Conservation (phyloP, 768 basidiomycete genomes). For the Mycena floridula region DNA sequence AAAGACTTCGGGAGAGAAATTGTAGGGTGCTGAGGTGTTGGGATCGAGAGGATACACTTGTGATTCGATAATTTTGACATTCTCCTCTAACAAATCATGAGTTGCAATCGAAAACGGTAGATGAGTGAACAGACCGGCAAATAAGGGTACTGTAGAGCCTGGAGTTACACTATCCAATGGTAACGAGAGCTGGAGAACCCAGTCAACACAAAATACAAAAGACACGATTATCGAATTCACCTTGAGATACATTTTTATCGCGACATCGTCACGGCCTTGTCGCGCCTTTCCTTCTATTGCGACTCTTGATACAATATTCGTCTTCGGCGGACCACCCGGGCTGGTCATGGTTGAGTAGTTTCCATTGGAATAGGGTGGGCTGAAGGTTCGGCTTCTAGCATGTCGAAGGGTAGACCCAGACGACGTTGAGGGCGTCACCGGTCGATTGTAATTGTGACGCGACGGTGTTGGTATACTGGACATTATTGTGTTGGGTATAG, state of each 20-base stretch:
- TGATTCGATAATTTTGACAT: slow-evolving; percentile 65
- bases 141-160: slow-evolving; percentile 65
- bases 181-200: no score
- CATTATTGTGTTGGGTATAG: no score
- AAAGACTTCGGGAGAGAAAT: slow-evolving; percentile 57
- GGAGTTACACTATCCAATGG: slow-evolving; percentile 61
- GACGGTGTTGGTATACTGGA: slow-evolving; percentile 1
- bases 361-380: slow-evolving; percentile 22
- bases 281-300: slow-evolving; percentile 71
- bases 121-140: slow-evolving; percentile 47
- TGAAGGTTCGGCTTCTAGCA: slow-evolving; percentile 15
- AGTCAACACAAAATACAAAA: no score
- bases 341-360: slow-evolving; percentile 43
- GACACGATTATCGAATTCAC: no score
- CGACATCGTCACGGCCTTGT: slow-evolving; percentile 56
- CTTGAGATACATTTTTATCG: slow-evolving; percentile 74
- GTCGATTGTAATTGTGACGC: not conserved
- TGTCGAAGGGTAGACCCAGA: slow-evolving; percentile 1
- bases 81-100: slow-evolving; percentile 56
- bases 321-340: slow-evolving; percentile 36
- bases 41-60: slow-evolving; percentile 76
- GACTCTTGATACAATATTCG: slow-evolving; percentile 69
- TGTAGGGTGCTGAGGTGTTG: slow-evolving; percentile 65
- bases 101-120: slow-evolving; percentile 4
- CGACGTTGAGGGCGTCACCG: not conserved